Evolutionary conservation across 345 rosid species (phyloP).

Genomic region (Citrus reticulata): DNA sequence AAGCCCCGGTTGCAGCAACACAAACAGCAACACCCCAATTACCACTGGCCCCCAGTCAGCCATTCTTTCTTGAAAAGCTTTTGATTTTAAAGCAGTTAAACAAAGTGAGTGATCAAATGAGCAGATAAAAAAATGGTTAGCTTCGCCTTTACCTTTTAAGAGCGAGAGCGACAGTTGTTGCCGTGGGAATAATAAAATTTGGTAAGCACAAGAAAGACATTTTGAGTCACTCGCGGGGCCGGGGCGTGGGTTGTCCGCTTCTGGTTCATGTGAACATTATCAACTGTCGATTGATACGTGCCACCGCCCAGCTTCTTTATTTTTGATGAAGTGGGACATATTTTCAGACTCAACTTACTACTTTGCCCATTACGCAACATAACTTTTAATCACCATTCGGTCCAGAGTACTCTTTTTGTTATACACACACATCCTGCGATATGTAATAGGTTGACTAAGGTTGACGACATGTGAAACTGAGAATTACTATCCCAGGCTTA

Average conservation of each 20-base stretch:
- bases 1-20: slow-evolving; percentile 82
- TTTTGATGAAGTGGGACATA: background rate
- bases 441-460: no score
- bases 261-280: background rate
- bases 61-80: slow-evolving; percentile 30
- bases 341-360: background rate
- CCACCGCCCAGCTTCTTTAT: background rate
- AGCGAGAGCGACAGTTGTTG: background rate
- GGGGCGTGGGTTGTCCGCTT: background rate
- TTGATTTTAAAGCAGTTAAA: background rate
- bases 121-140: background rate
- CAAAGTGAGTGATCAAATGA: background rate
- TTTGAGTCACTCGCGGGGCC: background rate
- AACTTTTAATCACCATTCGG: no score
- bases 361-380: no score
- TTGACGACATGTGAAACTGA: no score
- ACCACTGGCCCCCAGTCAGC: slow-evolving; percentile 96
- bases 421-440: no score
- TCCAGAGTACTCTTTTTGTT: no score
- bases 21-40: slow-evolving; percentile 78
- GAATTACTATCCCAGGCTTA: no score
- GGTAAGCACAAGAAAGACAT: slow-evolving; percentile 14
- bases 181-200: background rate
- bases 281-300: background rate
- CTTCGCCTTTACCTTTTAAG: background rate